phyloP scores from a whole-genome alignment of 352 stramenopile species.

The Globisporangium barbulae region DNA sequence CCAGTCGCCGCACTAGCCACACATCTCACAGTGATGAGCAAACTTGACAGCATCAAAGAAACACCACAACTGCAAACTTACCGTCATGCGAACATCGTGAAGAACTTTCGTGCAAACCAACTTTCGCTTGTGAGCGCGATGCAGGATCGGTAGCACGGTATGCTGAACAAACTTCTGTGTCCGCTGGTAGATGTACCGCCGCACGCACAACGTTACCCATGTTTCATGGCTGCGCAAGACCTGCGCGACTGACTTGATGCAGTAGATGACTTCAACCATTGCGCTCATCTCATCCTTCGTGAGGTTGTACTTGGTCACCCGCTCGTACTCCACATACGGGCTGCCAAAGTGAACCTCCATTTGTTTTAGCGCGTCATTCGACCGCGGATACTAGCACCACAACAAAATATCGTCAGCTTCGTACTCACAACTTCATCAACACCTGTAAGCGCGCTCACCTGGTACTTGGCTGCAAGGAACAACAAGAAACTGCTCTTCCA shows the following conservation, averaged over 20 bases:
- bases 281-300: slow-evolving; percentile 47
- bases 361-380: slow-evolving; percentile 25
- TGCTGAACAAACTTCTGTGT: slow-evolving; percentile 78
- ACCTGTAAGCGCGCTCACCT: slow-evolving; percentile 19
- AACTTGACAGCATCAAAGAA: neutral
- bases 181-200: slow-evolving; percentile 50
- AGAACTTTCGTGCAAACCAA: slow-evolving; percentile 56
- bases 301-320: slow-evolving; percentile 73
- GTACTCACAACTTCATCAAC: neutral
- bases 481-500: slow-evolving; percentile 65
- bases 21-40: neutral
- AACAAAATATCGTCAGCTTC: neutral
- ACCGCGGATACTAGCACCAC: slow-evolving; percentile 27
- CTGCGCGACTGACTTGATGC: slow-evolving; percentile 63
- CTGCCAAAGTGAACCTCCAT: slow-evolving; percentile 25
- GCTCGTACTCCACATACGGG: slow-evolving; percentile 62
- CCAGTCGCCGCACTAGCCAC: slow-evolving; percentile 56
- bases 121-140: slow-evolving; percentile 85
- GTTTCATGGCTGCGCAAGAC: slow-evolving; percentile 32
- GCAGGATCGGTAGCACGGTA: slow-evolving; percentile 68
- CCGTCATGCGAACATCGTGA: slow-evolving; percentile 64
- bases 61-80: slow-evolving; percentile 21
- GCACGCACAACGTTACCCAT: slow-evolving; percentile 40
- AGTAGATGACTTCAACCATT: slow-evolving; percentile 61
- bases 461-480: slow-evolving; percentile 55